Percentiles rank a stretch among this genome's conserved stretches.
phyloP scores from a whole-genome alignment of 2,329 filamentous ascomycete genomes.

The Colletotrichum limetticola region DNA sequence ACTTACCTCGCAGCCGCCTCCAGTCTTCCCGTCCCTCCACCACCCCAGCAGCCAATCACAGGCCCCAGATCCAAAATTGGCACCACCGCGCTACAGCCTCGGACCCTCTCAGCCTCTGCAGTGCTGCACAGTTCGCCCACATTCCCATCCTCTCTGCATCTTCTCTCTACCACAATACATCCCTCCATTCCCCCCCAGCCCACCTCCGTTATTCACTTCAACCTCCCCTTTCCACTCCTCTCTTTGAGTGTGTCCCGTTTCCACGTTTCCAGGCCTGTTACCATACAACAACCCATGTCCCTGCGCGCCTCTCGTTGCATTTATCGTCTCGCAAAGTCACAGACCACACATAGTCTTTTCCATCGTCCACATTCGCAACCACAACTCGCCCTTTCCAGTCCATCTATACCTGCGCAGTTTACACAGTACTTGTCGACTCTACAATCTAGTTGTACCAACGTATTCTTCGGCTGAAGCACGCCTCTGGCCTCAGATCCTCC shows the following conservation, averaged over 20 bases:
- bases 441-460: background rate
- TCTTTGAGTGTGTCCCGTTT: background rate
- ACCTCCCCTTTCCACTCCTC: background rate
- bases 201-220: slow-evolving; percentile 4
- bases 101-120: background rate
- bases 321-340: slow-evolving; percentile 29
- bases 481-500: slow-evolving; percentile 19
- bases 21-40: slow-evolving; percentile 34
- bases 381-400: background rate
- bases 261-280: slow-evolving; percentile 8
- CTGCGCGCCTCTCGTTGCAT: slow-evolving; percentile 31
- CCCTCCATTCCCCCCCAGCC: background rate
- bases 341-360: background rate
- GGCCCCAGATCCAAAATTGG: background rate
- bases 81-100: background rate
- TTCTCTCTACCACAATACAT: background rate
- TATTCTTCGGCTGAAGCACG: background rate
- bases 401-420: background rate
- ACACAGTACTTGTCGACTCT: background rate
- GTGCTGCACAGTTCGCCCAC: background rate
- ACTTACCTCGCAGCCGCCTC: slow-evolving; percentile 17
- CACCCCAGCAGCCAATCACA: slow-evolving; percentile 3
- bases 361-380: background rate
- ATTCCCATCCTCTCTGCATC: background rate
- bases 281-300: slow-evolving; percentile 2